Conservation (phyloP, 2,329 filamentous ascomycete species). For the Cladosporium sp. region DNA sequence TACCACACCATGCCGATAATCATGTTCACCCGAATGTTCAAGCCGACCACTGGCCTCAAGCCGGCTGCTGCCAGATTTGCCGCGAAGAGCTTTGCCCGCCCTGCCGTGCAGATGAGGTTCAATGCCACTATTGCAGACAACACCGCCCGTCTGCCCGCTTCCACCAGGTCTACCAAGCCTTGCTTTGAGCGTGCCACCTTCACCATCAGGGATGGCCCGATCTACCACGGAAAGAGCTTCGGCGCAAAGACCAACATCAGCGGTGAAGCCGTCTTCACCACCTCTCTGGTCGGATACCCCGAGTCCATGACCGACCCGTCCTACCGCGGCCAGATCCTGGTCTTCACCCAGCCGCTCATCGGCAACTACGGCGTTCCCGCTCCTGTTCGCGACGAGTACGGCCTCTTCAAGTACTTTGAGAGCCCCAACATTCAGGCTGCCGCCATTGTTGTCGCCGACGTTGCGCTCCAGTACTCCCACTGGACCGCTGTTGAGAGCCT, state of each 20-base stretch:
- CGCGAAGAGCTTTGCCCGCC: conserved; percentile 40
- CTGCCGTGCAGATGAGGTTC: conserved; percentile 41
- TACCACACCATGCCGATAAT: conserved; percentile 27
- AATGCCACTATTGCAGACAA: conserved; percentile 59
- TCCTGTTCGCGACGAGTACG: conserved; percentile 73
- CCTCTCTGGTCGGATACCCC: conserved; percentile 93
- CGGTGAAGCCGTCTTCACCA: conserved; percentile 97
- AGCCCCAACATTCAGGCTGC: conserved; percentile 95
- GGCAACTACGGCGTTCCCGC: conserved; percentile 98
- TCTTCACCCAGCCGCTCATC: conserved; percentile 96
- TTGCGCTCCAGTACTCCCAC: conserved; percentile 89
- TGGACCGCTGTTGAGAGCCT: conserved; percentile 97
- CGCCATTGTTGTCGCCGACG: conserved; percentile 92
- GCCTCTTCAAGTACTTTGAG: conserved; percentile 95
- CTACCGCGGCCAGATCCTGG: conserved; percentile 82
- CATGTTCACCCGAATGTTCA: conserved; percentile 52
- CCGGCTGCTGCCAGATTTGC: conserved; percentile 36
- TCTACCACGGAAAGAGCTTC: conserved; percentile 94
- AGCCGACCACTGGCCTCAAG: conserved; percentile 42
- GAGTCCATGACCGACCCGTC: conserved; percentile 72
- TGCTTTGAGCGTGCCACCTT: conserved; percentile 79
- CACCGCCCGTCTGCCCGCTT: conserved; percentile 61
- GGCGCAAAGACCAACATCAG: conserved; percentile 95
- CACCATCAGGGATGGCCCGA: conserved; percentile 89
- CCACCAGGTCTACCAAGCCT: conserved; percentile 52